phyloP scores from a whole-genome alignment of 441 rosid genomes.

The Populus tomentosa region DNA sequence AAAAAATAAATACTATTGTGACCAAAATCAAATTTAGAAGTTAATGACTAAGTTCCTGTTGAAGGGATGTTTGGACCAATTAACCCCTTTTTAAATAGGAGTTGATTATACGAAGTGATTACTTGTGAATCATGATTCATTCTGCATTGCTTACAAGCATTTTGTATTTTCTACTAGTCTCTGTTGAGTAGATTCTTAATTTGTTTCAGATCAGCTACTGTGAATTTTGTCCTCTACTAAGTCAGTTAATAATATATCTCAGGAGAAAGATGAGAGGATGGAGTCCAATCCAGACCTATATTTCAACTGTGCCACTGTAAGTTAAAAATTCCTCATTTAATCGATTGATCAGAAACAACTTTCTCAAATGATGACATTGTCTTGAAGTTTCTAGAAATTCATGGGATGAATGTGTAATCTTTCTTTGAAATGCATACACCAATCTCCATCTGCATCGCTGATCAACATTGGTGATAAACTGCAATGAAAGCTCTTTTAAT shows the following conservation, averaged over 20 bases:
- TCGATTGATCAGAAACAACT: not conserved
- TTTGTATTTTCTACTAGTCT: not conserved
- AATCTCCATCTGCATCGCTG: not conserved
- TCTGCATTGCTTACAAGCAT: not conserved
- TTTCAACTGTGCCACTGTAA: slow-evolving; percentile 69
- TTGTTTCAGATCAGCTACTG: not conserved
- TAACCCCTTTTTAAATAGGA: not conserved
- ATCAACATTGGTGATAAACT: not conserved
- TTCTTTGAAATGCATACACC: not conserved
- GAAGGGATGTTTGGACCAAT: not conserved
- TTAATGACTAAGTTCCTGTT: not conserved
- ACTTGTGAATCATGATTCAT: not conserved
- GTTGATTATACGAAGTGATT: not conserved
- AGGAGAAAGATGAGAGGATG: slow-evolving; percentile 71
- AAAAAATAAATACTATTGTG: not conserved
- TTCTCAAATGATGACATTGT: not conserved
- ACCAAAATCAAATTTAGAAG: not conserved
- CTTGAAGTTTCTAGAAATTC: not conserved
- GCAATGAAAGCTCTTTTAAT: not conserved
- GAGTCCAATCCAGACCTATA: slow-evolving; percentile 65
- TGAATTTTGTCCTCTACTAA: slow-evolving; percentile 2
- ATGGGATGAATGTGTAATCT: not conserved
- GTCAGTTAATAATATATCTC: slow-evolving; percentile 22
- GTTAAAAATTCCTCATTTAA: slow-evolving; percentile 18
- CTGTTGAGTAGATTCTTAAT: not conserved